Evolutionary conservation across 2,329 filamentous ascomycete genomes (phyloP).

Genomic region (Amesomyces nigricolor): DNA sequence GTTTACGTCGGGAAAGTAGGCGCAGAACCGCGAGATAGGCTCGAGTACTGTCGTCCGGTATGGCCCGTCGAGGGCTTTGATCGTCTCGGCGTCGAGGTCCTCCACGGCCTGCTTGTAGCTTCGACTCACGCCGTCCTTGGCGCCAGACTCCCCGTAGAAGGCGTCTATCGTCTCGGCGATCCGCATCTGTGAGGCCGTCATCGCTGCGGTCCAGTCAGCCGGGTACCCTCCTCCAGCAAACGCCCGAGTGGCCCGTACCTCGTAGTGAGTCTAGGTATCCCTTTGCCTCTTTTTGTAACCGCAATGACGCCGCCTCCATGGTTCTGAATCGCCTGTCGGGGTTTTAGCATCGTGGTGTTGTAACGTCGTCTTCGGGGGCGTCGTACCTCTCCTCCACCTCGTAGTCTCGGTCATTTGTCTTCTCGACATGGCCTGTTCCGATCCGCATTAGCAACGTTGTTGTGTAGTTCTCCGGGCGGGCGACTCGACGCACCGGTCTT

Average conservation of each 20-base stretch:
- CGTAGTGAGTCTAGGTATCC: constrained; percentile 93
- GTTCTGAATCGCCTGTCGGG: constrained; percentile 77
- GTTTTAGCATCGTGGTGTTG: constrained; percentile 14
- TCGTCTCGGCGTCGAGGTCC: constrained; percentile 94
- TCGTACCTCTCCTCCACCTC: constrained; percentile 86
- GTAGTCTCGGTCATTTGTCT: constrained; percentile 97
- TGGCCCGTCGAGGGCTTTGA: constrained; percentile 94
- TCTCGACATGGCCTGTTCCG: constrained; percentile 78
- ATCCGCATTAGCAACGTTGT: constrained; percentile 1
- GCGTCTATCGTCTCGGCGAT: constrained; percentile 99
- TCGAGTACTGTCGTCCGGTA: constrained; percentile 92
- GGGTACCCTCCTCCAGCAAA: neutral
- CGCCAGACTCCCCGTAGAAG: constrained; percentile 95
- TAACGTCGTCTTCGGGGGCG: neutral
- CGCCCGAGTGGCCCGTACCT: constrained; percentile 44
- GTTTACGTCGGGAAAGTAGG: constrained; percentile 98
- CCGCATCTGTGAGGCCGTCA: constrained; percentile 99
- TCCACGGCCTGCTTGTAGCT: constrained; percentile 99
- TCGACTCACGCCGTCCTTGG: constrained; percentile 88
- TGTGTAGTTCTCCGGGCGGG: too few species aligned
- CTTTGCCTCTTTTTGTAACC: constrained; percentile 95
- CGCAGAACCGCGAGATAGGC: constrained; percentile 91
- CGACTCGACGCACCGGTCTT: constrained; percentile 65
- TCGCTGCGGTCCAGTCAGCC: constrained; percentile 53
- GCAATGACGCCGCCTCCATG: constrained; percentile 89